Conservation (phyloP, 768 basidiomycete genomes). For the Boletus huronensis region DNA sequence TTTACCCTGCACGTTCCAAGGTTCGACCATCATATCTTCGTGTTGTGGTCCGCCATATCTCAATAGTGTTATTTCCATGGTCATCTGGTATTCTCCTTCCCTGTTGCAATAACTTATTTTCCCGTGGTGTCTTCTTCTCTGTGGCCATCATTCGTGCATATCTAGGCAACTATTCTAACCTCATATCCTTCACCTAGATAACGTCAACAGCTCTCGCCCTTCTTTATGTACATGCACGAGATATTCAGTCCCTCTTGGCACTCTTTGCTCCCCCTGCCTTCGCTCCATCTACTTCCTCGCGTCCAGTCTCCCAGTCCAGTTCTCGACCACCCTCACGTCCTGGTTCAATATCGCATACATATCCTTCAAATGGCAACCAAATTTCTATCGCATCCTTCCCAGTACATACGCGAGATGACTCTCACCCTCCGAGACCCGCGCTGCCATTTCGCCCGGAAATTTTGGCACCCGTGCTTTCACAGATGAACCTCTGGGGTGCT, state of each 20-base stretch:
- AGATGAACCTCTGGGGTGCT: conserved; percentile 21
- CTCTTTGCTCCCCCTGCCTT: conserved; percentile 14
- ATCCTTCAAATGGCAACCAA: conserved; percentile 8
- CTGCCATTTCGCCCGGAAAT: conserved; percentile 18
- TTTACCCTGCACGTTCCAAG: conserved; percentile 48
- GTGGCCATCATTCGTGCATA: not conserved
- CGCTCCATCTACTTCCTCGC: conserved; percentile 9
- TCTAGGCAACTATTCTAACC: conserved; percentile 16
- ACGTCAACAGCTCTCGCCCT: conserved; percentile 31
- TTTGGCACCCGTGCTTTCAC: conserved; percentile 19
- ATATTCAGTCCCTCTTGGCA: conserved; percentile 21
- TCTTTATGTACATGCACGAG: conserved; percentile 25
- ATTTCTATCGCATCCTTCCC: conserved; percentile 2
- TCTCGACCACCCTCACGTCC: conserved; percentile 25
- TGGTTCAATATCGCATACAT: conserved; percentile 10
- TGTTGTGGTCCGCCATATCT: not conserved
- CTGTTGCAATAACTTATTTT: not conserved
- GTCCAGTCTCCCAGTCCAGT: conserved; percentile 18
- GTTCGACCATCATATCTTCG: conserved; percentile 13
- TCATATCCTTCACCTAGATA: conserved; percentile 13
- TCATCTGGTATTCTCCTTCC: conserved; percentile 41
- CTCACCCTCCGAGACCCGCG: not conserved
- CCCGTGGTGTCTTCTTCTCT: not conserved
- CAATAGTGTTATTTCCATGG: conserved; percentile 36
- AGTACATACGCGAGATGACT: conserved; percentile 6